Conservation (phyloP, 2,329 filamentous ascomycete species). For the Whalleya microplaca region DNA sequence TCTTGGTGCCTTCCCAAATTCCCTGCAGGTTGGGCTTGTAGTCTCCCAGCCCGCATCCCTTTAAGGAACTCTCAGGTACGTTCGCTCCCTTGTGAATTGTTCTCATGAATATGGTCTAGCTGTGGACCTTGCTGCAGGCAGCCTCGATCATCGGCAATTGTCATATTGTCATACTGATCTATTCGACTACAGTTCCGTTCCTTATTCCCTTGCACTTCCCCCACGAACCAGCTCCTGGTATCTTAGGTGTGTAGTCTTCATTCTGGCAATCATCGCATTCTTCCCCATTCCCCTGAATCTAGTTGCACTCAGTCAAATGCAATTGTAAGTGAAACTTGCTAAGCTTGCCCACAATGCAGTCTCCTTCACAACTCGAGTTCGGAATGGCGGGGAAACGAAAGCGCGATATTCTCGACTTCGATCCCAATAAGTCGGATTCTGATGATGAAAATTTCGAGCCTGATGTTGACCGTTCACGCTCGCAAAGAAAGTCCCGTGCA, state of each 20-base stretch:
- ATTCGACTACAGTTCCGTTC: background rate
- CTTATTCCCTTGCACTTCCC: background rate
- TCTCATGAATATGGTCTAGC: background rate
- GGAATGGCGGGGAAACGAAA: conserved; percentile 60
- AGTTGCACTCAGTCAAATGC: background rate
- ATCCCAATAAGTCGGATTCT: conserved; percentile 68
- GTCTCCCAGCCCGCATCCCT: background rate
- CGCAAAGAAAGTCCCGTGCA: conserved; percentile 46
- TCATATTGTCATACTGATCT: background rate
- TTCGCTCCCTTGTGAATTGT: background rate
- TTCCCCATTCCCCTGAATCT: background rate
- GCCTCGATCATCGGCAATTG: background rate
- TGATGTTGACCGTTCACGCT: conserved; percentile 42
- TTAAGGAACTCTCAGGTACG: background rate
- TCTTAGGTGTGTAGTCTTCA: background rate
- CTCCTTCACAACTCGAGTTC: conserved; percentile 4
- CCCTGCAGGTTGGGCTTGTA: background rate
- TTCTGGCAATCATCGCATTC: background rate
- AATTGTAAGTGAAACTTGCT: background rate
- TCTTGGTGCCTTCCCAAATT: background rate
- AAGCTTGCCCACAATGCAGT: conserved; percentile 4
- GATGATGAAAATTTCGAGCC: conserved; percentile 70
- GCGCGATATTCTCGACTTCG: conserved; percentile 59
- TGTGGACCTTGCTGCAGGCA: background rate
- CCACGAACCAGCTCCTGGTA: background rate